Evolutionary conservation across 2,329 filamentous ascomycete genomes (phyloP).

Genomic region (Mycocentrospora acerina): DNA sequence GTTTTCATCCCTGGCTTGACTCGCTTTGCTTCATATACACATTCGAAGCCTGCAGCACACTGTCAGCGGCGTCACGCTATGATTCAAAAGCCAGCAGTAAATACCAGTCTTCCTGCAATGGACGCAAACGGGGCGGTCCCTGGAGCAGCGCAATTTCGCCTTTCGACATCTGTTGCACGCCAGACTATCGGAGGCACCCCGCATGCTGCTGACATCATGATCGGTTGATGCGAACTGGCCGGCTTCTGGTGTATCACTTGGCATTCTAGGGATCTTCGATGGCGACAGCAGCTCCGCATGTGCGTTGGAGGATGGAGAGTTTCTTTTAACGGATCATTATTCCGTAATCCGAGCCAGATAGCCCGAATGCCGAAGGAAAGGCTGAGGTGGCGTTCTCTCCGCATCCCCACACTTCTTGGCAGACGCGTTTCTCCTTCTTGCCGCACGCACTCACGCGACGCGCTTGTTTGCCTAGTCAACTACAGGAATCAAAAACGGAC

Average conservation of each 20-base stretch:
- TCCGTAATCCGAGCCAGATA: slow-evolving; percentile 9
- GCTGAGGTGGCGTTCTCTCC: background rate
- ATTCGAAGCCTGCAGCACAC: slow-evolving; percentile 18
- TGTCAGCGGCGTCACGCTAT: background rate
- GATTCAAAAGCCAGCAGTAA: background rate
- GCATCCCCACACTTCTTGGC: too few relatives aligned
- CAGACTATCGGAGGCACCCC: slow-evolving; percentile 9
- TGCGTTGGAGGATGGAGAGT: background rate
- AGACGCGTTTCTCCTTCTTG: too few relatives aligned
- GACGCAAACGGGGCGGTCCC: slow-evolving; percentile 14
- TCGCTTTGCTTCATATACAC: slow-evolving; percentile 18
- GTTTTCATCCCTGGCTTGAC: slow-evolving; percentile 17
- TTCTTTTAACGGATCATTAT: slow-evolving; percentile 7
- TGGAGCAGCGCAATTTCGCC: slow-evolving; percentile 19
- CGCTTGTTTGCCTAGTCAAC: too few relatives aligned
- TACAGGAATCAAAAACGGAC: too few relatives aligned
- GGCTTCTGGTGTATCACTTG: slow-evolving; percentile 8
- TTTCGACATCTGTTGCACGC: slow-evolving; percentile 21
- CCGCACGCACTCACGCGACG: too few relatives aligned
- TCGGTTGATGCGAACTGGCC: slow-evolving; percentile 2
- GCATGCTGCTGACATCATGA: slow-evolving; percentile 4
- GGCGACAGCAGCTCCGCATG: background rate
- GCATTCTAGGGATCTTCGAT: slow-evolving; percentile 6
- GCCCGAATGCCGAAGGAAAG: slow-evolving; percentile 5
- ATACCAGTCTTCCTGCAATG: slow-evolving; percentile 22